Conservation (phyloP, 768 basidiomycete species). For the Agrocybe chaxingu region DNA sequence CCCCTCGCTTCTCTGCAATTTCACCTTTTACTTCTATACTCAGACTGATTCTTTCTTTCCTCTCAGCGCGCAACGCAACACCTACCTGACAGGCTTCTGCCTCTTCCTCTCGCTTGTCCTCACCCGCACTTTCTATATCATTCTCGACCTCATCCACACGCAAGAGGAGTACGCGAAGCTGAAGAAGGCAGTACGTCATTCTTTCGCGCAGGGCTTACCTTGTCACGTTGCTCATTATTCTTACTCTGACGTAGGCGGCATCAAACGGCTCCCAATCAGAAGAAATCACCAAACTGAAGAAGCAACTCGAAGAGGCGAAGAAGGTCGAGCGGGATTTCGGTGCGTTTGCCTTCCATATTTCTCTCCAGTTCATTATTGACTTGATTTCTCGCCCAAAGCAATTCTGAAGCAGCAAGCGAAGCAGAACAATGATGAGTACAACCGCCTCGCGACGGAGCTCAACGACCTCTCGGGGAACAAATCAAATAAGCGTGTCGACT, state of each 20-base stretch:
- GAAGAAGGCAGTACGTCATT: constrained; percentile 51
- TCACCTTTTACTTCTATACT: background rate
- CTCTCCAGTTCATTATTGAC: background rate
- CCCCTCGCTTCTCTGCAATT: background rate
- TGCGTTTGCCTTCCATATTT: constrained; percentile 24
- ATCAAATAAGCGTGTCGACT: constrained; percentile 66
- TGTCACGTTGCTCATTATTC: background rate
- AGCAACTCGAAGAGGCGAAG: constrained; percentile 55
- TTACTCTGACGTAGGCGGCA: constrained; percentile 5
- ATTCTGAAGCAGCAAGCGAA: constrained; percentile 80
- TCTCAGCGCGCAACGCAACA: constrained; percentile 79
- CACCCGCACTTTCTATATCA: constrained; percentile 88
- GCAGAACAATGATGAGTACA: constrained; percentile 77
- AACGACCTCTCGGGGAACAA: constrained; percentile 62
- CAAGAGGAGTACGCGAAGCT: constrained; percentile 87
- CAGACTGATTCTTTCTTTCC: constrained; percentile 3
- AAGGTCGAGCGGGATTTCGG: constrained; percentile 66
- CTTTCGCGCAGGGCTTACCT: background rate
- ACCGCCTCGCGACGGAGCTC: constrained; percentile 76
- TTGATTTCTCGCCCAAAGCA: constrained; percentile 34
- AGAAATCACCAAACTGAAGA: constrained; percentile 67
- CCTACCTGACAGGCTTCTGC: constrained; percentile 90
- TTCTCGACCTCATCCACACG: constrained; percentile 85
- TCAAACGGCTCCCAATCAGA: constrained; percentile 19
- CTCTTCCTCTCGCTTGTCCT: constrained; percentile 95